Evolutionary conservation across 139 green algal species (phyloP), one percentile per base, ranked within the genome.

Genomic region (Chlamydomonas incerta): DNA sequence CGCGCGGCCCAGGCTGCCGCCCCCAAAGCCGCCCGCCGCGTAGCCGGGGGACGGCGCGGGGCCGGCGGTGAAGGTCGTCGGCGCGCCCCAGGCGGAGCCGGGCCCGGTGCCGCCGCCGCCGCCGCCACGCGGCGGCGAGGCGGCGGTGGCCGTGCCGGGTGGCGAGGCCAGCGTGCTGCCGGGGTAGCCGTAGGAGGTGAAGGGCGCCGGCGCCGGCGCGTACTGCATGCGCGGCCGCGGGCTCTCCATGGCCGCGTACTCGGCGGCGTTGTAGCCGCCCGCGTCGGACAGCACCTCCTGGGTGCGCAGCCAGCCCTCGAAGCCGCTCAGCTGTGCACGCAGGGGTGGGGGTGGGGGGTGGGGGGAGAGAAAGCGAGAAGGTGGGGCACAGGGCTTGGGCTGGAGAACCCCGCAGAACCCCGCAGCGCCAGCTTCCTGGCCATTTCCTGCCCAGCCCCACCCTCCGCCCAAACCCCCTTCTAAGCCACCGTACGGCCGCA

Each of bases 221-320:
- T 85, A 23, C 13, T 68, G 50, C 23, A 17, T 26, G 28, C 46
- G 80, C 5, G 80, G 33, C 33, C 33, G 65, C 5, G 66, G 80
- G 23, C 47, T 85, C 67, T 77, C 68, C 34, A 71, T 60, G 8
- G 52, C 69, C 55, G 63, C 46, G 24, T 60, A 24, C 14, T 79
- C 80, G 29, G 65, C 63, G 15, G 65, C 28, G 15, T 18, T 4
- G 20, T 29, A 28, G 3, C 41, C 65, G 13, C 31, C 68, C 14
- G 80, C 24, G 31, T 80, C 85, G n/a, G 52, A 62, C 31, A 89
- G 58, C 21, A 86, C 8, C 35, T 89, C 85, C 41, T 89, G 85
- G 26, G 85, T 89, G 17, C 85, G 85, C 28, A 89, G 72, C 85
- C 85, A 89, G 21, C 35, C 50, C 33, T 89, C 85, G 21, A 89